Conservation (phyloP, 2,329 filamentous ascomycete genomes). For the Sporothrix mexicana region DNA sequence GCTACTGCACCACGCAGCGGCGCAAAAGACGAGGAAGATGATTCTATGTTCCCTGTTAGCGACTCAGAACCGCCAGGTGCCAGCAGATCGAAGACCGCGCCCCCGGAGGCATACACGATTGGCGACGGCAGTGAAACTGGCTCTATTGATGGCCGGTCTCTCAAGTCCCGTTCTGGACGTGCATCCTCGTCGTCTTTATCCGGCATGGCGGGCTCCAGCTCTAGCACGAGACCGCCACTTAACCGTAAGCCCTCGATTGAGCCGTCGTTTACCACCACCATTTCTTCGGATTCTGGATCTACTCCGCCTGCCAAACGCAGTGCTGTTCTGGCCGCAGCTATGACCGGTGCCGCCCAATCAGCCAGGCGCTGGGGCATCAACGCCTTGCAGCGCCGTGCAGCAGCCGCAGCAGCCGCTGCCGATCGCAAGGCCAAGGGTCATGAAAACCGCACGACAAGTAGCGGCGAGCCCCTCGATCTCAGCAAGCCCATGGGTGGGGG, state of each 20-base stretch:
- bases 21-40: background rate
- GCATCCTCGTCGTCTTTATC: conserved; percentile 20
- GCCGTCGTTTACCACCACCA: conserved; percentile 38
- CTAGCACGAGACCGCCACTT: background rate
- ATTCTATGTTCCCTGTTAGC: conserved; percentile 22
- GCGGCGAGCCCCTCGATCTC: conserved; percentile 50
- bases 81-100: background rate
- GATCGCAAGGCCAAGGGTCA: conserved; percentile 28
- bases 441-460: conserved; percentile 18
- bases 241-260: background rate
- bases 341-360: conserved; percentile 61
- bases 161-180: background rate
- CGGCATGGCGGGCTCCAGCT: background rate
- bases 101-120: background rate
- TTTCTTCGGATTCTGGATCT: conserved; percentile 35
- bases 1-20: background rate
- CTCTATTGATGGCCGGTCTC: background rate
- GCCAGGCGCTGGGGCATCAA: conserved; percentile 66
- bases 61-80: conserved; percentile 15
- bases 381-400: conserved; percentile 53
- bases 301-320: conserved; percentile 52
- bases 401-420: conserved; percentile 29
- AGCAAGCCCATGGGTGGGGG: conserved; percentile 80
- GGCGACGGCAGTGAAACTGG: background rate
- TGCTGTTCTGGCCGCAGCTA: conserved; percentile 54